phyloP scores from a whole-genome alignment of 257 asterid species.

The Coffea canephora region DNA sequence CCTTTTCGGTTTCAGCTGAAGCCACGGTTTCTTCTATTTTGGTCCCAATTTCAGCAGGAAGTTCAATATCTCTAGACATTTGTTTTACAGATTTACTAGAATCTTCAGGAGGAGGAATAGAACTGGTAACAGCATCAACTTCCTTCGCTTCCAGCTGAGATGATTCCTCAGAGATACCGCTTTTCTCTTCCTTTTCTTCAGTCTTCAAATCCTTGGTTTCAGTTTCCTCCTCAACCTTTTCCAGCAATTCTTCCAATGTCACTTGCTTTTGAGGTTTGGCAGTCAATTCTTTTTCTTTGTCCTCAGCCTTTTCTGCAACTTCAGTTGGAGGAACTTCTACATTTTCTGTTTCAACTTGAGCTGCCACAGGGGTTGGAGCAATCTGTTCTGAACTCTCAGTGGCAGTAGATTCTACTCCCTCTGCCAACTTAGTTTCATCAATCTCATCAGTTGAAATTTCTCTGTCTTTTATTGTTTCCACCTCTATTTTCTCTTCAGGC shows the following conservation, averaged over 20 bases:
- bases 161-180: background rate
- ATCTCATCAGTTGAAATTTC: constrained; percentile 23
- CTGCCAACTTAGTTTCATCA: constrained; percentile 16
- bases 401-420: constrained; percentile 19
- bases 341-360: constrained; percentile 23
- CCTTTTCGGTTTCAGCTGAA: constrained; percentile 24
- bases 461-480: constrained; percentile 12
- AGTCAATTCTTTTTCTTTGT: constrained; percentile 24
- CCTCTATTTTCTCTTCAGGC: constrained; percentile 28
- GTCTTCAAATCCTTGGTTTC: constrained; percentile 18
- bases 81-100: constrained; percentile 28
- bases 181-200: constrained; percentile 17
- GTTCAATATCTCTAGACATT: constrained; percentile 35
- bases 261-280: constrained; percentile 17
- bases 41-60: constrained; percentile 27
- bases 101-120: constrained; percentile 20
- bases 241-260: constrained; percentile 11
- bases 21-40: constrained; percentile 22
- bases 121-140: constrained; percentile 15
- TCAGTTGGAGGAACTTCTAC: constrained; percentile 19
- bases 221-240: constrained; percentile 30
- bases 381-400: constrained; percentile 23
- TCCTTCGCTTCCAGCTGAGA: constrained; percentile 16
- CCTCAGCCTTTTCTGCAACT: constrained; percentile 22
- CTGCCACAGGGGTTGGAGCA: constrained; percentile 18